phyloP scores from a whole-genome alignment of 495 filamentous ascomycete species.

The Daldinia decipiens region DNA sequence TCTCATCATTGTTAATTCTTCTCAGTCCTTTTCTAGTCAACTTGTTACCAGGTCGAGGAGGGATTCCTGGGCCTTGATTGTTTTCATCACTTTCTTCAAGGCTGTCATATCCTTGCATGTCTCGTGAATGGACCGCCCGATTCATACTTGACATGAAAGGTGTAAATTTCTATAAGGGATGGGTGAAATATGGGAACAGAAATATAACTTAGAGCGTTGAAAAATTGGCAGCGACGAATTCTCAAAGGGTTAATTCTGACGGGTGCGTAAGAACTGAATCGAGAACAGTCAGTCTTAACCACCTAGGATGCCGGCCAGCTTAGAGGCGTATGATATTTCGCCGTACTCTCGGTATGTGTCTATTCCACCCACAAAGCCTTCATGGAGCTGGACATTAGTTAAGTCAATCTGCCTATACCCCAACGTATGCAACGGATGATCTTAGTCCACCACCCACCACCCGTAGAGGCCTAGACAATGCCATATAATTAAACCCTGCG shows the following conservation, averaged over 20 bases:
- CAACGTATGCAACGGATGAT: background rate
- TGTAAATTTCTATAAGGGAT: background rate
- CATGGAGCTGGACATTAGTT: background rate
- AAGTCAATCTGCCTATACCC: background rate
- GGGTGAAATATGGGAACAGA: background rate
- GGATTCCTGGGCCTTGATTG: background rate
- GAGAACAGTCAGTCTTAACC: background rate
- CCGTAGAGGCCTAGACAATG: background rate
- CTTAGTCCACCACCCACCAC: background rate
- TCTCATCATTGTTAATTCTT: background rate
- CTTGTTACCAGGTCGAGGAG: background rate
- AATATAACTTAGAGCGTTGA: background rate
- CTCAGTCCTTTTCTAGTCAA: background rate
- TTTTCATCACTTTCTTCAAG: background rate
- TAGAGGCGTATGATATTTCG: background rate
- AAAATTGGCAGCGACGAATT: background rate
- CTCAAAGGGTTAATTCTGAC: background rate
- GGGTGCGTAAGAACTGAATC: background rate
- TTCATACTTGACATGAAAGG: background rate
- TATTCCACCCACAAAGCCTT: background rate
- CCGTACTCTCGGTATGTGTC: background rate
- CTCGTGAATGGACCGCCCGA: background rate
- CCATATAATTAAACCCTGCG: background rate
- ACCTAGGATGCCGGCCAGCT: background rate
- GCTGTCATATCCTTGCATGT: background rate